phyloP scores from a whole-genome alignment of 2,329 filamentous ascomycete genomes.

The Fusarium lyarnte region DNA sequence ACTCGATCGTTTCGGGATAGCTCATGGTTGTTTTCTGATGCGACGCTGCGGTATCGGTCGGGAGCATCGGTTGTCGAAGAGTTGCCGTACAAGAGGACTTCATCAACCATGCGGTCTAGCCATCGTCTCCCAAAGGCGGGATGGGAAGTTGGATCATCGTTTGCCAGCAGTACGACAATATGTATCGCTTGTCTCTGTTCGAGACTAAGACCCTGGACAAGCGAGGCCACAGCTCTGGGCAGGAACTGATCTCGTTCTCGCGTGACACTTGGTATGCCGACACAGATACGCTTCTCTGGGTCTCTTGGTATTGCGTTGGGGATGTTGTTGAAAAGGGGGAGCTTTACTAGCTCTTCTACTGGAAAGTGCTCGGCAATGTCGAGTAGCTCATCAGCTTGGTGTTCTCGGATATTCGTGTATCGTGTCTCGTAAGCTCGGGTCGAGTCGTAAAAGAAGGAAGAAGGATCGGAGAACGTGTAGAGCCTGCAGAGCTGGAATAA shows the following conservation, averaged over 20 bases:
- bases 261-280: slow-evolving; percentile 45
- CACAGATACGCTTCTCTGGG: slow-evolving; percentile 15
- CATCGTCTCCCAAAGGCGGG: slow-evolving; percentile 44
- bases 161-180: slow-evolving; percentile 45
- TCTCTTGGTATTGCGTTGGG: background rate
- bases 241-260: slow-evolving; percentile 42
- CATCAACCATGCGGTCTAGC: slow-evolving; percentile 44
- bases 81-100: slow-evolving; percentile 43
- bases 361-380: background rate
- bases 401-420: slow-evolving; percentile 38
- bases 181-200: slow-evolving; percentile 42
- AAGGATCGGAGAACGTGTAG: slow-evolving; percentile 39
- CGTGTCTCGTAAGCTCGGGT: slow-evolving; percentile 35
- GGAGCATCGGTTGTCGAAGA: accelerated
- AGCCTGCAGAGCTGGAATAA: slow-evolving; percentile 36
- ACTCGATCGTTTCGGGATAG: slow-evolving; percentile 38
- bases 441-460: slow-evolving; percentile 41
- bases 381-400: slow-evolving; percentile 39
- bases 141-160: slow-evolving; percentile 39
- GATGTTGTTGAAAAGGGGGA: background rate
- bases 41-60: accelerated
- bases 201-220: slow-evolving; percentile 42
- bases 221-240: slow-evolving; percentile 40
- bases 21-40: background rate
- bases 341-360: background rate